phyloP scores from a whole-genome alignment of 331 rosid species.

The Cydonia oblonga region DNA sequence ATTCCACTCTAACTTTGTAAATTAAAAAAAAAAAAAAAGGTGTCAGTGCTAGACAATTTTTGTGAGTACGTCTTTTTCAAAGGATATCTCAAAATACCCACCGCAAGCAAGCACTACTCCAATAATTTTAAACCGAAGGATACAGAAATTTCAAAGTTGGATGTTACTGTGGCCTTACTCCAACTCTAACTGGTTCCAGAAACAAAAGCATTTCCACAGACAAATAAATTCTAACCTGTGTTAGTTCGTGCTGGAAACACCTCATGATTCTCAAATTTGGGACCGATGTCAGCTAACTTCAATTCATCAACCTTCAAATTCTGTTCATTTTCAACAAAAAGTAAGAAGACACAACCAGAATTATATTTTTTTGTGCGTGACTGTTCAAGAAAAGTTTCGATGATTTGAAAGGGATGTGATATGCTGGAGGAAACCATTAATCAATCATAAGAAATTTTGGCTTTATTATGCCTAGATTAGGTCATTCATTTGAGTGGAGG shows the following conservation, averaged over 20 bases:
- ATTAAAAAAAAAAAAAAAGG: not conserved
- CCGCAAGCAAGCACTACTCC: not conserved
- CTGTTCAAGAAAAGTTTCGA: not conserved
- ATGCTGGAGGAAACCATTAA: not conserved
- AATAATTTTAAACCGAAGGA: not conserved
- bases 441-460: not conserved
- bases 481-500: not conserved
- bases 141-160: not conserved
- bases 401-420: not conserved
- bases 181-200: not conserved
- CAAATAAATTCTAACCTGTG: constrained; percentile 47
- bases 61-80: not conserved
- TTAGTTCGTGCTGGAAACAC: constrained; percentile 93
- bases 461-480: not conserved
- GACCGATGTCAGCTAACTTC: constrained; percentile 82
- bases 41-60: not conserved
- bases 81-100: not conserved
- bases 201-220: constrained; percentile 2
- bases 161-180: not conserved
- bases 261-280: constrained; percentile 75
- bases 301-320: constrained; percentile 67
- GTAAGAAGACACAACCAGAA: not conserved
- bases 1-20: not conserved
- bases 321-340: constrained; percentile 28
- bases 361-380: not conserved